Evolutionary conservation across 2,329 filamentous ascomycete genomes (phyloP).

Genomic region (Talaromyces sp.): DNA sequence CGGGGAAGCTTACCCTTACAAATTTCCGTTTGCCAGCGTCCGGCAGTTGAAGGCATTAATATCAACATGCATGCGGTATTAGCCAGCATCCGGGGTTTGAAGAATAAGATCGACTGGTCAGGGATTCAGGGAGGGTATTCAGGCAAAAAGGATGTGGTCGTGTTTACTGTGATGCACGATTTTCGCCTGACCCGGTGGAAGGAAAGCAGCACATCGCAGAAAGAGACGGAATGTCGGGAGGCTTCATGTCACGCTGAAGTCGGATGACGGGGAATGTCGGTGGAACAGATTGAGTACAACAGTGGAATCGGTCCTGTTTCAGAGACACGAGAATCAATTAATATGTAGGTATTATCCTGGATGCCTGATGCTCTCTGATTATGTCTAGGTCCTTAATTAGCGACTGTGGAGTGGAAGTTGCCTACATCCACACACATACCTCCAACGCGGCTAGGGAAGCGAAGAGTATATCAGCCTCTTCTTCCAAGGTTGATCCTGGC

Average conservation of each 20-base stretch:
- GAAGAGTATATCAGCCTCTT: no score
- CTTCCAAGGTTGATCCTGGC: no score
- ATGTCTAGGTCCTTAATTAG: no score
- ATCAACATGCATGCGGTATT: background rate
- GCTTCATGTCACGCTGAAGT: background rate
- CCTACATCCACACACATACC: no score
- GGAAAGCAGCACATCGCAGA: no score
- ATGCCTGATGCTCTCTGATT: no score
- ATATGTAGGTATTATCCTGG: background rate
- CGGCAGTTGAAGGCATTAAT: background rate
- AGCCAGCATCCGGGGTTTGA: background rate
- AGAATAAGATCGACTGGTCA: background rate
- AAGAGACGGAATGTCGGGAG: conserved; percentile 1
- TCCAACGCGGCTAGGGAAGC: no score
- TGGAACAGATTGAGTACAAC: background rate
- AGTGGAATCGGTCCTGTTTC: background rate
- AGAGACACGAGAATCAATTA: background rate
- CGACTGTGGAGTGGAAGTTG: no score
- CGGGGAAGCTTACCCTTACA: background rate
- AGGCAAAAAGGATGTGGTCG: no score
- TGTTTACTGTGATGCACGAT: no score
- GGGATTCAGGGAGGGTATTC: background rate
- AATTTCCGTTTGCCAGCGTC: background rate
- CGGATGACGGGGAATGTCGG: conserved; percentile 2
- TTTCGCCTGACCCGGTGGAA: no score